Evolutionary conservation across 495 filamentous ascomycete genomes (phyloP), one percentile per base, ranked within the genome.

Genomic region (Parachaetomium inaequale): DNA sequence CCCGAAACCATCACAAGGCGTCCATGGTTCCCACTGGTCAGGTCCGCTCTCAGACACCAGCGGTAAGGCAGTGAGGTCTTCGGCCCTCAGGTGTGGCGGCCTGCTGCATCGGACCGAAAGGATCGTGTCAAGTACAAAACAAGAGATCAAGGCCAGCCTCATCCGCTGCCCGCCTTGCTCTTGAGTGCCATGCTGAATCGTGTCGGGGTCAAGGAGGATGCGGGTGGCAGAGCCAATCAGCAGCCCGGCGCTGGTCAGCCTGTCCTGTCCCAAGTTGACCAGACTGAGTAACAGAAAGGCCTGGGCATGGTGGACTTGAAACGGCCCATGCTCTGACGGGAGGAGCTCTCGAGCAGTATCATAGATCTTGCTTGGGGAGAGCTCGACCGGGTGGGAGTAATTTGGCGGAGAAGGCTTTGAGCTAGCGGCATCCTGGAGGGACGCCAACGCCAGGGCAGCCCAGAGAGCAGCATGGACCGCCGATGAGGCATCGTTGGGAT

Each of bases 11-110:
- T 83, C 69, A 31, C 82, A 82, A 55, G 84, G 79, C 4, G 74
- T 76, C 88, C 87, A 91, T 2, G 82, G 84, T 62, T 87, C 85
- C 88, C 87, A 90, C 70, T 91, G 87, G 61, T 91, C 88, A 21
- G 85, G 69, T 7, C 85, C 87, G 70, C 87, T 84, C 69, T 88
- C 85, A 61, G 82, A 78, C 12, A 87, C 65, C 11, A 78, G 67
- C 2, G 79, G 75, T 34, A 83, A 66, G 4, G 71, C 60, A 11
- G 68, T 62, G 17, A 85, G 55, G 61, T 85, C 81, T 36, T 78
- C 75, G 3, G 76, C 61, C 38, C 72, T 75, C 49, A 91, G 74
- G 62, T 83, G 82, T 12, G 85, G 82, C 19, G 78, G 76, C 32
- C 77, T 73, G 0, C 72, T 75, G 7, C 86, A 71, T 17, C 83